These are phyloP conservation scores for Ophiostoma sp. DNA, from an alignment of 2,329 filamentous ascomycete genomes.

Conservation along the genomic window DNA sequence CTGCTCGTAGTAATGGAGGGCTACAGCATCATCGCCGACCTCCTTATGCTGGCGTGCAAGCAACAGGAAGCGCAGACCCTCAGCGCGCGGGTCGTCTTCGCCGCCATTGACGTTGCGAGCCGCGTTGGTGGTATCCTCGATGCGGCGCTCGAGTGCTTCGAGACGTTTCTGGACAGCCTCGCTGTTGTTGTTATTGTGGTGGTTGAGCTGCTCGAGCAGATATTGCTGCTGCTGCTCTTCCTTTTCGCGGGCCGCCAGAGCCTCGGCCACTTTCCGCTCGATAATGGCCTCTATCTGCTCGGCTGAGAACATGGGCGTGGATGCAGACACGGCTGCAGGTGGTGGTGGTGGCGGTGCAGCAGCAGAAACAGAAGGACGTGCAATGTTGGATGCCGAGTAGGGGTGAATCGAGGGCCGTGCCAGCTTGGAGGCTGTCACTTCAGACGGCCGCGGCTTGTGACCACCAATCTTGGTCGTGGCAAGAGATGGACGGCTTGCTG, in stretches of 20 bases:
- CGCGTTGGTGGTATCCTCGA: slow-evolving; percentile 60
- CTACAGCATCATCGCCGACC: slow-evolving; percentile 73
- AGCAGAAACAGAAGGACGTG: neutral
- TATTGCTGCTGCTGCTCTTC: slow-evolving; percentile 40
- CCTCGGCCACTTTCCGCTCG: slow-evolving; percentile 86
- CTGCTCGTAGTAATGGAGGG: slow-evolving; percentile 81
- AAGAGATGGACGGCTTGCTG: slow-evolving; percentile 17
- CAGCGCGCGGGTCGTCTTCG: slow-evolving; percentile 69
- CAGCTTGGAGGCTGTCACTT: slow-evolving; percentile 43
- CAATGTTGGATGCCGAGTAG: slow-evolving; percentile 20
- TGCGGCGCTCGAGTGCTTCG: slow-evolving; percentile 81
- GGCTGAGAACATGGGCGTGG: slow-evolving; percentile 51
- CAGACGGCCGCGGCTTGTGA: slow-evolving; percentile 38
- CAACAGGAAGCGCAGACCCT: slow-evolving; percentile 82
- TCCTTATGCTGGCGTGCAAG: slow-evolving; percentile 91
- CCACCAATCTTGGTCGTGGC: slow-evolving; percentile 26
- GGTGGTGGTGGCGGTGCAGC: slow-evolving; percentile 9
- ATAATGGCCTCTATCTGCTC: slow-evolving; percentile 88
- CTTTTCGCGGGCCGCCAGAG: slow-evolving; percentile 73
- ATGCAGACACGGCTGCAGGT: slow-evolving; percentile 33
- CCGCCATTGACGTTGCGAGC: neutral
- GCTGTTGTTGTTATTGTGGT: slow-evolving; percentile 41
- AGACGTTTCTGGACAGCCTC: slow-evolving; percentile 79
- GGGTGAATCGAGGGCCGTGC: slow-evolving; percentile 37
- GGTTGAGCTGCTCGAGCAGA: slow-evolving; percentile 35